phyloP scores from a whole-genome alignment of 2,329 filamentous ascomycete species.

The Ascochyta viciae-villosae region DNA sequence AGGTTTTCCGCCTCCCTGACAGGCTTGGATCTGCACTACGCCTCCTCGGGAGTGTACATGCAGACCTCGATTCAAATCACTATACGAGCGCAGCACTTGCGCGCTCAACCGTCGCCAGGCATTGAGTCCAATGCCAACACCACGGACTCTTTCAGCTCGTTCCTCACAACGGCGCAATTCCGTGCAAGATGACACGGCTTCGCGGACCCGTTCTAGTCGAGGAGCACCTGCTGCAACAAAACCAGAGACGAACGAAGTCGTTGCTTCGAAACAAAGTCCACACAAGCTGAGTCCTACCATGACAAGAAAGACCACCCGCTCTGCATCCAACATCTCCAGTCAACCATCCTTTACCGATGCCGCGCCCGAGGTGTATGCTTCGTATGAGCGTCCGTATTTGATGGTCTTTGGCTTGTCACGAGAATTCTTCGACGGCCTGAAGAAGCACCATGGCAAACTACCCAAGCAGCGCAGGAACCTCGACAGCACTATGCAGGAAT shows the following conservation, averaged over 20 bases:
- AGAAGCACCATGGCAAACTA: constrained; percentile 37
- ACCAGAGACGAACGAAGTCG: constrained; percentile 35
- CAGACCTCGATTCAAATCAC: constrained; percentile 27
- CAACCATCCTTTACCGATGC: constrained; percentile 37
- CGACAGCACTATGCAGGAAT: constrained; percentile 21
- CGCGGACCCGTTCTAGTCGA: constrained; percentile 44
- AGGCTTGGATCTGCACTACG: constrained; percentile 45
- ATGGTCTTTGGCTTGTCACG: constrained; percentile 45
- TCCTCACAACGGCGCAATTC: constrained; percentile 40
- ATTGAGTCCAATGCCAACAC: constrained; percentile 33
- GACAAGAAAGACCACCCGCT: constrained; percentile 46
- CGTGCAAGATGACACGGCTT: constrained; percentile 41
- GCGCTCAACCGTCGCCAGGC: constrained; percentile 12
- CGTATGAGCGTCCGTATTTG: constrained; percentile 42
- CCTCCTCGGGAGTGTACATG: constrained; percentile 39
- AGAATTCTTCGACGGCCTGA: constrained; percentile 42
- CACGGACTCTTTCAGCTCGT: constrained; percentile 37
- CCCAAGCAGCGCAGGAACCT: constrained; percentile 32
- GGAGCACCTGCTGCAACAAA: constrained; percentile 38
- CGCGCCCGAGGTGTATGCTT: constrained; percentile 38
- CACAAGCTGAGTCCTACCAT: constrained; percentile 35
- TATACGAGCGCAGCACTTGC: constrained; percentile 20
- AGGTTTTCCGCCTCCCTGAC: constrained; percentile 41
- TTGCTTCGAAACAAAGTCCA: constrained; percentile 34
- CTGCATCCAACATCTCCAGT: constrained; percentile 46